These are phyloP conservation scores for Sugiyamaella grinbergsii DNA, from an alignment of 1,139 yeast genomes.

Conservation along the genomic window DNA sequence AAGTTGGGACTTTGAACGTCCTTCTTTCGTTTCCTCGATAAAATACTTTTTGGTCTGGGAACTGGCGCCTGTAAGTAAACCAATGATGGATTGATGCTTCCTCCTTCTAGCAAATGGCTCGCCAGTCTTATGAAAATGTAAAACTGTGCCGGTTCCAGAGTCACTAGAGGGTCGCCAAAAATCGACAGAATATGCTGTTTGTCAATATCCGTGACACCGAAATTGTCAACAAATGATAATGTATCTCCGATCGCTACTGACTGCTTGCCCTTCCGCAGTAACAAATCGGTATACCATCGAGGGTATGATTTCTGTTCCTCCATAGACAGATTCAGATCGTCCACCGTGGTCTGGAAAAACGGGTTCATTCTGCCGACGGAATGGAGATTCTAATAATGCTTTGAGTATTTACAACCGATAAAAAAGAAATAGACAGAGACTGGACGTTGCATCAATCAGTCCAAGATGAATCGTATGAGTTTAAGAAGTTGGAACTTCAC, in stretches of 20 bases:
- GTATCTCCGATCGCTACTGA: slow-evolving; percentile 44
- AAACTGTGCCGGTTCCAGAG: slow-evolving; percentile 46
- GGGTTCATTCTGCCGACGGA: slow-evolving; percentile 8
- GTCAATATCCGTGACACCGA: slow-evolving; percentile 43
- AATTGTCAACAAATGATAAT: slow-evolving; percentile 45
- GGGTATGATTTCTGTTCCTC: slow-evolving; percentile 47
- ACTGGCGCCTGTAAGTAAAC: slow-evolving; percentile 40
- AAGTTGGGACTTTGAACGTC: slow-evolving; percentile 21
- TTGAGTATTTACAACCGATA: not conserved
- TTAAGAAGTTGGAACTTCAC: no score
- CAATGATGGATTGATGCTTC: slow-evolving; percentile 21
- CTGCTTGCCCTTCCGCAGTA: slow-evolving; percentile 43
- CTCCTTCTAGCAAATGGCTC: slow-evolving; percentile 44
- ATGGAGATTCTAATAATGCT: no score
- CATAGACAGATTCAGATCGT: slow-evolving; percentile 42
- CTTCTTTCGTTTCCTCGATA: slow-evolving; percentile 38
- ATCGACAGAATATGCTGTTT: slow-evolving; percentile 36
- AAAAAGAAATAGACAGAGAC: no score
- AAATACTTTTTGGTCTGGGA: slow-evolving; percentile 44
- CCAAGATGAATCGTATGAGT: no score
- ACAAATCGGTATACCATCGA: slow-evolving; percentile 48
- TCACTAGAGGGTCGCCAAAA: slow-evolving; percentile 39
- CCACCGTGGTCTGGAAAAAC: slow-evolving; percentile 28
- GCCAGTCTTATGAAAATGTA: slow-evolving; percentile 45
- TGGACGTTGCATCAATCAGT: no score